Evolutionary conservation across 768 basidiomycete species (phyloP), one percentile per base, ranked within the genome.

Genomic region (Atractiella rhizophila): DNA sequence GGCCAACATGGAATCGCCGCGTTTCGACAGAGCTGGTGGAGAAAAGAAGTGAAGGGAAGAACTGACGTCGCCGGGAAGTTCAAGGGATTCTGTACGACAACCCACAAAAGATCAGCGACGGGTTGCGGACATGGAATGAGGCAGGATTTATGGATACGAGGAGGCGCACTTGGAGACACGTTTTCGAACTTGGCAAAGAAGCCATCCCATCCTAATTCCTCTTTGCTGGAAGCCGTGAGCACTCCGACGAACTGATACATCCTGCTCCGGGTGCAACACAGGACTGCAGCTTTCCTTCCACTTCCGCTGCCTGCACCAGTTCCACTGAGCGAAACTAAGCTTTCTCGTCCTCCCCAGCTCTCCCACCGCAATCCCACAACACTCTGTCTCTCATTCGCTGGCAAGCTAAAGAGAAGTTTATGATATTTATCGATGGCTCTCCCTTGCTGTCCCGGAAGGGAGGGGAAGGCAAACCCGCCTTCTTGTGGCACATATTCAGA

Each of bases 171-270:
- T 16, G 82, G 83, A 16, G 73, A 68, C 6, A 65, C 63, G 40
- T 85, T 82, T 35, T 36, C 63, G 51, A 83, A 82, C 15, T 63
- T 58, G 28, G 68, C 65, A 52, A 91, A 85, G 15, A 88, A 58
- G 15, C 65, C 61, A 19, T 74, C 67, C 55, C 86, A 83, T 35
- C 79, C 53, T 16, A 74, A 70, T 10, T 73, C 68, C 11, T 86
- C 86, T 26, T 82, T 81, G 15, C 69, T 62, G 45, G 69, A 68
- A 37, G 67, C 66, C 45, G 75, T 73, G 9, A 71, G 64, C 24
- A 61, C 47, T 2, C 85, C 83, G 35, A 71, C 65, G 47, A 88
- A 81, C 55, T 94, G 83, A 55, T 91, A 88, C 54, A 94, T 76
- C 46, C 85, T 69, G 6, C 76, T 74, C 10, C 72, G 68, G 2